Conservation (phyloP, 2,329 filamentous ascomycete genomes). For the Parastagonospora nodorum region DNA sequence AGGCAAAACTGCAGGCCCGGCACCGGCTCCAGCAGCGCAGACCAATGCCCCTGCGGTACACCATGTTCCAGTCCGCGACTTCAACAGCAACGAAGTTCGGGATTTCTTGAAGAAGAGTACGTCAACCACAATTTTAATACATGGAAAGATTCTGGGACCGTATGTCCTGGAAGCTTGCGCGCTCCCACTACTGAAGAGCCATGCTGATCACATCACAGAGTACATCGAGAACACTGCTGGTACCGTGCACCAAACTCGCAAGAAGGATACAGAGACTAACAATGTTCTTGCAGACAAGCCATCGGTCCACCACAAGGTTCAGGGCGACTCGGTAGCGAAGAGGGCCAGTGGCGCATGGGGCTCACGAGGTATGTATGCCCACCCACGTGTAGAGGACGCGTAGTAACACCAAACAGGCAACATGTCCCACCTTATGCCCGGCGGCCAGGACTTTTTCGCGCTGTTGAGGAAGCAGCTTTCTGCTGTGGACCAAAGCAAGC, state of each 20-base stretch:
- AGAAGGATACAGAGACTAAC: conserved; percentile 25
- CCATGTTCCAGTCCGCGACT: conserved; percentile 46
- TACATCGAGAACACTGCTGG: conserved; percentile 37
- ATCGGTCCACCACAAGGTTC: conserved; percentile 45
- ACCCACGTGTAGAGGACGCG: not conserved
- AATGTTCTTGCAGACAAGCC: conserved; percentile 28
- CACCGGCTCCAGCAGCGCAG: conserved; percentile 16
- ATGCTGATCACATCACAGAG: conserved; percentile 29
- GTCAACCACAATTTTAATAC: conserved; percentile 9
- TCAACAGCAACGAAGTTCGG: conserved; percentile 52
- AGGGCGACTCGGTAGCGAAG: conserved; percentile 46
- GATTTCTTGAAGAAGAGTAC: conserved; percentile 49
- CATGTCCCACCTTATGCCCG: conserved; percentile 50
- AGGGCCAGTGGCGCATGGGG: conserved; percentile 48
- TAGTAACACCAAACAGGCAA: conserved; percentile 34
- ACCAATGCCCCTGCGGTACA: conserved; percentile 31
- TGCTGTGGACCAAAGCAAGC: conserved; percentile 46
- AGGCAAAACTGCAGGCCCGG: conserved; percentile 32
- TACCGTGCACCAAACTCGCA: conserved; percentile 16
- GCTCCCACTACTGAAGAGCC: not conserved
- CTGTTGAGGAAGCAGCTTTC: conserved; percentile 53
- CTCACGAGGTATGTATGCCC: conserved; percentile 40
- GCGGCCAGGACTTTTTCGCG: conserved; percentile 52
- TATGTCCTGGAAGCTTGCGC: not conserved
- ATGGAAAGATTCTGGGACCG: not conserved